Evolutionary conservation across 2,329 filamentous ascomycete species (phyloP), one percentile per base, ranked within the genome.

Genomic region (Pseudocercospora fuligena): DNA sequence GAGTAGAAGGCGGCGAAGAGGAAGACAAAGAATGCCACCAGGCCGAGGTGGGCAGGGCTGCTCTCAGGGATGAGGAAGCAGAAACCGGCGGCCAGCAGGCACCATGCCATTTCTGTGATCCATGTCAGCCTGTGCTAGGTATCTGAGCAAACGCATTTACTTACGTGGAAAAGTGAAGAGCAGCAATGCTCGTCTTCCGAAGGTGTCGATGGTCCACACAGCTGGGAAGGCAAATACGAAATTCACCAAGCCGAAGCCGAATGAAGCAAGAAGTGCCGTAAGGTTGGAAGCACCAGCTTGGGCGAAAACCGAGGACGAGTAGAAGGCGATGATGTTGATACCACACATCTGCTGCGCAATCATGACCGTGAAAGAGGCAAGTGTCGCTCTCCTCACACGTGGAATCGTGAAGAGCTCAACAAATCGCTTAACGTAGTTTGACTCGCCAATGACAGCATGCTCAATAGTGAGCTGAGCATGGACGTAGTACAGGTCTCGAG

Each of bases 141-240:
- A 36, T 16, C 33, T 16, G 33, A 4, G 12, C 3, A 5, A 36
- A 16, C 5, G 12, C 33, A 14, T 16, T 5, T 49, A 77, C 1
- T 79, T 85, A 1, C 77, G 74, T 0, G 83, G 83, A 69, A 85
- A 85, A 0, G 83, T 85, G 70, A 82, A 81, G 21, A 81, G 66
- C 72, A 81, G 73, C 6, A 88, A 76, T 6, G 81, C 82, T 19
- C 87, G 82, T 8, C 87, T 81, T 2, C 87, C 87, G 66, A 85
- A 86, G 5, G 66, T 77, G 61, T 80, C 81, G 64, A 83, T 83
- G 1, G 40, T 80, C 81, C 82, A 88, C 31, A 89, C 77, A 1
- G 87, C 86, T 0, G 87, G 87, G 67, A 83, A 85, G 0, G 86
- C 86, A 69, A 88, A 88, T 56, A 87, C 53, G 69, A 88, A 88